Base-by-base conservation (phyloP, 2,329 filamentous ascomycete genomes). In the Talaromyces islandicus region DNA sequence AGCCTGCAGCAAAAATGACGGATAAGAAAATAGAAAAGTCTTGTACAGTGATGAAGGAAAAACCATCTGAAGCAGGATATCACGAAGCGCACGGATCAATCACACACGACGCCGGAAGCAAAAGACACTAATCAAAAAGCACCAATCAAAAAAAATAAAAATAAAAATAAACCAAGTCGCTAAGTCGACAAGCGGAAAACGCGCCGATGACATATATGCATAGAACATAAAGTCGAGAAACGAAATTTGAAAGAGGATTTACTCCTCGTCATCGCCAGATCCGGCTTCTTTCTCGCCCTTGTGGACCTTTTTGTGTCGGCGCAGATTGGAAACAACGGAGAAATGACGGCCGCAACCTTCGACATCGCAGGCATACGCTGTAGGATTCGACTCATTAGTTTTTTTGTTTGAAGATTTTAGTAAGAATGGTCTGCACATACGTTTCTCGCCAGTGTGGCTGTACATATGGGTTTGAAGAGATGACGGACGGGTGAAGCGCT, bases 401-500 rank as follows among this genome's bases (percentile, higher is more conserved):
- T 19, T n/a, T 12, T 17, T 14, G 14, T 48, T 30, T 21, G 1
- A 21, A 32, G 10, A 7, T 7, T 11, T 35, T 17, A 4, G 19
- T 3, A 17, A n/a, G 12, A 68, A 41, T 5, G 11, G 14, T 2
- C n/a, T n/a, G 10, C 50, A 87, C 92, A 83, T 85, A 96, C 92
- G 93, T 80, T 97, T 97, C 77, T 97, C 93, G 72, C 93, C 93
- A 59, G 93, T 97, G 72, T 97, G 93, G 77, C 92, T 96, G 78
- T 97, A 97, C 90, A 97, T 97, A 73, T 97, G 93, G 32, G 93
- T 97, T 73, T 97, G 93, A 43, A 97, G 77, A 14, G 93, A 97
- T 72, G 92, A 96, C 1, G 93, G 93, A 58, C 93, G 85, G 2
- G 93, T 97, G 75, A 97, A 97, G 50, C 93, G 87, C 83, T 97